Base-by-base conservation (phyloP, 1,284 basidiomycete species). In the Microbotryomycetes sp. region DNA sequence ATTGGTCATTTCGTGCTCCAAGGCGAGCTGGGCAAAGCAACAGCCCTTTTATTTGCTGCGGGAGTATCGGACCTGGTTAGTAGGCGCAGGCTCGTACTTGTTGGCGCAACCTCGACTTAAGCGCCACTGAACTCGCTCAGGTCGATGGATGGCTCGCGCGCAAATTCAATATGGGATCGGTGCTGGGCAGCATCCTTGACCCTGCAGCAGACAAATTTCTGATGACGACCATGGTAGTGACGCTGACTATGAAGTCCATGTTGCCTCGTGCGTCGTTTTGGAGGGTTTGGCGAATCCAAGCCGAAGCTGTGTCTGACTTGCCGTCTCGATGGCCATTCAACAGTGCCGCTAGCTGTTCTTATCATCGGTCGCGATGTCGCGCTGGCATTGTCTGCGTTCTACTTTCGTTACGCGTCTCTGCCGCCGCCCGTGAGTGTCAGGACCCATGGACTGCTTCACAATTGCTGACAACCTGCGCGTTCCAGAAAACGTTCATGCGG, bases 121-220 rank as follows among this genome's bases (percentile, higher is more conserved):
- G 6, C 25, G 19, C 12, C 3, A 1, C 28, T 3, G 54, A 58
- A 65, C 1, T 9, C 3, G 9, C 51, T 6, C 75, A 93, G 88
- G 81, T 87, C 56, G 94, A 98, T 72, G 94, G 94, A 1, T 96
- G 81, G 75, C 77, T 98, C 53, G 96, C 94, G 1, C 81, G 94
- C 63, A 82, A 82, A 63, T 96, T 82, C 79, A 85, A 88, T 49
- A 87, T 92, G 86, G 82, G 78, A 53, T 87, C 89, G 12, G 91
- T 97, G 12, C 81, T 98, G 36, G 94, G 94, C 12, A 89, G 89
- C 14, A 93, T 98, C 62, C 82, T 97, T 6, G 96, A 99, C 75
- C 94, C 94, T 7, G 92, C 93, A 0, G 94, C 96, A 2, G 94
- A 99, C 81, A 99, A 99, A 78, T 81, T 85, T 26, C 79, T 99